phyloP scores from a whole-genome alignment of 768 basidiomycete species.

The Amanita jacksonii region DNA sequence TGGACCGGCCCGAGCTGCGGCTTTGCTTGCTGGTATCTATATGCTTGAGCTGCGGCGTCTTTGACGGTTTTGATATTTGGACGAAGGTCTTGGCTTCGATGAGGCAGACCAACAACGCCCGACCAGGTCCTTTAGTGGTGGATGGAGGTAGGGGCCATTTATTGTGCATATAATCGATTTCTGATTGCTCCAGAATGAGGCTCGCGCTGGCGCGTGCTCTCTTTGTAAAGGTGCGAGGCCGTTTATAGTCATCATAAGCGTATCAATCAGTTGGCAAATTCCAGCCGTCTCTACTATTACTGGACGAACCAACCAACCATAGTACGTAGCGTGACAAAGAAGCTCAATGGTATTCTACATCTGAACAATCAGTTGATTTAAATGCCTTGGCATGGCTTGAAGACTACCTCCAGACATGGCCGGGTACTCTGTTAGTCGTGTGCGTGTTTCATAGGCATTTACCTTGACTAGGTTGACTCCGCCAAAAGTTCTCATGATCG shows the following conservation, averaged over 20 bases:
- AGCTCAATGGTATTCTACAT: neutral
- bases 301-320: constrained; percentile 97
- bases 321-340: constrained; percentile 36
- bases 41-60: neutral
- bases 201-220: constrained; percentile 90
- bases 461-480: constrained; percentile 3
- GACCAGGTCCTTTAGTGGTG: constrained; percentile 87
- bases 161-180: neutral
- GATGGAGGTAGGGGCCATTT: constrained; percentile 62
- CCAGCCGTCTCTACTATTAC: constrained; percentile 43
- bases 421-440: constrained; percentile 88
- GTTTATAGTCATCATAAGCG: neutral
- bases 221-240: constrained; percentile 71
- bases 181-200: constrained; percentile 61
- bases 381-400: constrained; percentile 97
- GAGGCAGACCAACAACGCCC: constrained; percentile 78
- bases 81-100: constrained; percentile 78
- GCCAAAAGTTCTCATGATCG: constrained; percentile 85
- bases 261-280: neutral
- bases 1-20: constrained; percentile 88
- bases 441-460: constrained; percentile 26
- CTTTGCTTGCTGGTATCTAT: constrained; percentile 68
- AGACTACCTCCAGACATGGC: constrained; percentile 95
- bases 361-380: constrained; percentile 56
- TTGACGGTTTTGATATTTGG: neutral